These are phyloP conservation scores for Fusarium proliferatum DNA, from an alignment of 2,329 filamentous ascomycete genomes.

Conservation along the genomic window DNA sequence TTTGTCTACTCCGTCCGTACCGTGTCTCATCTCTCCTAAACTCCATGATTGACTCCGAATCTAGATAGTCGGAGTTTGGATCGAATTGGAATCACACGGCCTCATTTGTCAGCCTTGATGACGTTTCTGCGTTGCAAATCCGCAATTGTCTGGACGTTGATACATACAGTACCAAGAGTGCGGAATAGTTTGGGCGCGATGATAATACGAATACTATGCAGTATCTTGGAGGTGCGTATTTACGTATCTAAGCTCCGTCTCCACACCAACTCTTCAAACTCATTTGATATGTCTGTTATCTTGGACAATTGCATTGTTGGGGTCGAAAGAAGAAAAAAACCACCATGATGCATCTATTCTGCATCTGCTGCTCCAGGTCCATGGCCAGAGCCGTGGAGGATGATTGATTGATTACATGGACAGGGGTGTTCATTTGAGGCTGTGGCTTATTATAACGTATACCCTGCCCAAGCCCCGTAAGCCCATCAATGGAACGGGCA, in stretches of 20 bases:
- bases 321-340: background rate
- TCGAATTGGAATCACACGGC: slow-evolving; percentile 1
- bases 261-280: background rate
- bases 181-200: slow-evolving; percentile 4
- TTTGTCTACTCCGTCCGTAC: background rate
- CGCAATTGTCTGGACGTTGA: background rate
- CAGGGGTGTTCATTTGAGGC: slow-evolving; percentile 29
- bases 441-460: slow-evolving; percentile 37
- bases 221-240: slow-evolving; percentile 11
- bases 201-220: slow-evolving; percentile 9
- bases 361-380: background rate
- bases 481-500: slow-evolving; percentile 4
- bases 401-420: slow-evolving; percentile 8
- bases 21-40: background rate
- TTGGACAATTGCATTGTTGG: background rate
- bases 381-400: slow-evolving; percentile 20
- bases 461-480: slow-evolving; percentile 34
- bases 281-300: background rate
- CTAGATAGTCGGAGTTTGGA: background rate
- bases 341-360: background rate
- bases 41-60: slow-evolving; percentile 1
- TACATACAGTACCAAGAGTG: background rate
- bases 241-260: slow-evolving; percentile 23
- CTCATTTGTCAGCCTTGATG: slow-evolving; percentile 20
- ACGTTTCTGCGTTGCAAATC: slow-evolving; percentile 11